Base-by-base conservation (phyloP, 352 stramenopile species). In the Phytophthora parvispora region DNA sequence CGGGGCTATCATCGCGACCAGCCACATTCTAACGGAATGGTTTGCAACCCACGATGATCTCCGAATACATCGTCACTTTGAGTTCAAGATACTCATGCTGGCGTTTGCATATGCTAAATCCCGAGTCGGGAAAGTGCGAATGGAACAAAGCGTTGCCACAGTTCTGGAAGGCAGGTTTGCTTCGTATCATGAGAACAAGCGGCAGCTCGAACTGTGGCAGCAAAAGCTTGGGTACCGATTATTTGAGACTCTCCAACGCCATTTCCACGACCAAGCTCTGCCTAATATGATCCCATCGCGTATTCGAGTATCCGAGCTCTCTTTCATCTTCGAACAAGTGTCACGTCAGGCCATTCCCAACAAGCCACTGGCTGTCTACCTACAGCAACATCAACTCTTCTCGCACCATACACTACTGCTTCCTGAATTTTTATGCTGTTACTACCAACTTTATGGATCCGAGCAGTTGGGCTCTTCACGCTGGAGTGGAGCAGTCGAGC, bases 161-260 rank as follows among this genome's bases (percentile, higher is more conserved):
- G 74, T 72, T 0, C 61, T 91, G n/a, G 76, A 90, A 36, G 81
- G 77, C 0, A 63, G 83, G 6, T 91, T 91, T 40, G 83, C 85
- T 6, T 87, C 77, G 0, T 77, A 83, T 13, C 79, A 90, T 9
- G 85, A 93, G 36, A 79, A 71, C 55, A 82, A 83, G 27, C 75
- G 80, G 9, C 85, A 93, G 24, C 61, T 91, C 1, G 81, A 93
- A 29, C 22, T 91, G 13, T 93, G 85, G 83, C 85, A 91, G 29
- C 77, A 90, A 3, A 91, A 91, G 29, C 65, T 93, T 12, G 81
- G 83, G 0, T 83, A 81, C 38, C 73, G 83, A 1, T 55, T 78
- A 6, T 91, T 91, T 51, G 76, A 90, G 61, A 87, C 74, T 1
- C 67, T 92, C 2, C 84, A 91, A 40, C 74, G 81, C 0, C 72